phyloP scores from a whole-genome alignment of 768 basidiomycete genomes.

The Naganishia randhawae region DNA sequence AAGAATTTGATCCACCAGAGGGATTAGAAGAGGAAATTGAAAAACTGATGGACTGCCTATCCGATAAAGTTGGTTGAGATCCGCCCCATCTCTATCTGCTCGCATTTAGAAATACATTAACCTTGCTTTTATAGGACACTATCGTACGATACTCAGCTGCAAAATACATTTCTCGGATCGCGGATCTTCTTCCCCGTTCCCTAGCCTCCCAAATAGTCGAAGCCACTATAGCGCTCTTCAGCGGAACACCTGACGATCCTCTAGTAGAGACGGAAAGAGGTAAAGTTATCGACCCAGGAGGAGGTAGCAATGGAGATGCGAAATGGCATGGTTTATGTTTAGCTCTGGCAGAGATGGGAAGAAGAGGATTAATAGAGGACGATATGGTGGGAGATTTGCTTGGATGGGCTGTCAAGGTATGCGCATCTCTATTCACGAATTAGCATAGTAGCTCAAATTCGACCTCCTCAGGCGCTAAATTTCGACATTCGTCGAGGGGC shows the following conservation, averaged over 20 bases:
- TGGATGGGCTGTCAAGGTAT: constrained; percentile 75
- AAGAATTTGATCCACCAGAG: constrained; percentile 64
- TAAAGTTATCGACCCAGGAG: constrained; percentile 40
- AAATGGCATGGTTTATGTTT: constrained; percentile 95
- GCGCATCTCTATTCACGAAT: constrained; percentile 20
- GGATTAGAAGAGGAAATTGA: constrained; percentile 72
- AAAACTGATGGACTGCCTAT: constrained; percentile 66
- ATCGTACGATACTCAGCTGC: constrained; percentile 91
- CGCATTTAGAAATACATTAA: not conserved
- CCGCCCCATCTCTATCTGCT: not conserved
- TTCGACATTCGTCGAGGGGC: constrained; percentile 89
- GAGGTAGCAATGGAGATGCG: constrained; percentile 58
- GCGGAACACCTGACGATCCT: constrained; percentile 50
- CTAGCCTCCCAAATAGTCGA: constrained; percentile 78
- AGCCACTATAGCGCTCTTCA: constrained; percentile 70
- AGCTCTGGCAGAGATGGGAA: constrained; percentile 85
- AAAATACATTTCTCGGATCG: constrained; percentile 81
- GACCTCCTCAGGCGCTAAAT: constrained; percentile 65
- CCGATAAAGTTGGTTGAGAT: constrained; percentile 66
- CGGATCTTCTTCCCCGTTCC: constrained; percentile 70
- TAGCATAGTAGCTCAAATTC: not conserved
- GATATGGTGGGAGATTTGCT: constrained; percentile 64
- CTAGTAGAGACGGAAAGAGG: constrained; percentile 36
- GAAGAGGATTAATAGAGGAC: constrained; percentile 67
- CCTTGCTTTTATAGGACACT: constrained; percentile 64